phyloP scores from a whole-genome alignment of 2,329 filamentous ascomycete genomes.

The Colletotrichum camelliae region DNA sequence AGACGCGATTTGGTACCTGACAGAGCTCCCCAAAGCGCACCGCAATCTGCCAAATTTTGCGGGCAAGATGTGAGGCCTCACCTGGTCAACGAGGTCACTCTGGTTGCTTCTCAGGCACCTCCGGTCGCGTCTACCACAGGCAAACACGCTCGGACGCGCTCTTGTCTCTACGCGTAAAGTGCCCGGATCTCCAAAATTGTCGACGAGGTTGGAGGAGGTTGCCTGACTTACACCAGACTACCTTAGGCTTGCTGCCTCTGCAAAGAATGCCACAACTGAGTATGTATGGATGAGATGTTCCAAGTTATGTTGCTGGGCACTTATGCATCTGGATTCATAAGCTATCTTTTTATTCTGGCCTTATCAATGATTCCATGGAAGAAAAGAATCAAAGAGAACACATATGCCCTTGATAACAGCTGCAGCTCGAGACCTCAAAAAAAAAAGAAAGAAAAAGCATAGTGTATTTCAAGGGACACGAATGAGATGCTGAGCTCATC shows the following conservation, averaged over 20 bases:
- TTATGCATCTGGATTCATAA: neutral
- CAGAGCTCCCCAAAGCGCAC: neutral
- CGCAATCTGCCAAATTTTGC: neutral
- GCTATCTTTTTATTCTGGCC: neutral
- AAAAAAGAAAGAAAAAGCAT: neutral
- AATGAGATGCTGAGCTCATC: conserved; percentile 11
- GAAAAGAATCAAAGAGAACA: neutral
- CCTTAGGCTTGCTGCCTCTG: neutral
- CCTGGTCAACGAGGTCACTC: conserved; percentile 11
- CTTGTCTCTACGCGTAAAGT: conserved; percentile 8
- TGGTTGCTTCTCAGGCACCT: neutral
- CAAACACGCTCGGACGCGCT: conserved; percentile 14
- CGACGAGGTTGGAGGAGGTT: neutral
- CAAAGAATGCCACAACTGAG: neutral
- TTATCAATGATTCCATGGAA: neutral
- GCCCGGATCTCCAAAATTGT: neutral
- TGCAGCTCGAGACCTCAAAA: neutral
- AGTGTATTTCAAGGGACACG: neutral
- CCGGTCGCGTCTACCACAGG: conserved; percentile 4
- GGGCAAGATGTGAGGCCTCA: neutral
- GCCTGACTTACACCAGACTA: neutral
- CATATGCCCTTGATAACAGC: neutral
- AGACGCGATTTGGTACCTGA: conserved; percentile 8
- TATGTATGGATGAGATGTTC: neutral
- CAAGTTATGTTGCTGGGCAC: neutral